Conservation (phyloP, 2,329 filamentous ascomycete species). For the Ilyonectria mors-panacis region DNA sequence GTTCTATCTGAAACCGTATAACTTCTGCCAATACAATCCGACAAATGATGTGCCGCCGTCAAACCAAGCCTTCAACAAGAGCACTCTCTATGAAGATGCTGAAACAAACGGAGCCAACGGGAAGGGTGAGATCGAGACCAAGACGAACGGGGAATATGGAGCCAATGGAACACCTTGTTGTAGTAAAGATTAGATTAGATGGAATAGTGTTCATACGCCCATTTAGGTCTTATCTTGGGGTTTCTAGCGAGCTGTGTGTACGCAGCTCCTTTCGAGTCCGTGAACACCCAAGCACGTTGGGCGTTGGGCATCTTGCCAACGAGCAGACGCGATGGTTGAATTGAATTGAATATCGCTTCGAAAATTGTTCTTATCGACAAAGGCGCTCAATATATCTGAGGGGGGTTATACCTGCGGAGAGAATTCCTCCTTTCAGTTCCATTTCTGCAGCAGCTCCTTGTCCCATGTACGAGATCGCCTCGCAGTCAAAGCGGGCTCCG, state of each 20-base stretch:
- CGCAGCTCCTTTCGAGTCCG: background rate
- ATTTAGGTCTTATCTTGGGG: too few species aligned
- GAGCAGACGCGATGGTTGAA: slow-evolving; percentile 2
- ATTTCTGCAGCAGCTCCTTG: slow-evolving; percentile 17
- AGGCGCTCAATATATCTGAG: slow-evolving; percentile 12
- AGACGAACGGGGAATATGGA: background rate
- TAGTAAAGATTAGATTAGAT: background rate
- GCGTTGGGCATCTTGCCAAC: background rate
- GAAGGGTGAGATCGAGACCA: background rate
- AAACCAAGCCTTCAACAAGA: slow-evolving; percentile 51
- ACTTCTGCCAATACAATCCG: slow-evolving; percentile 68
- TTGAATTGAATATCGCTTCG: slow-evolving; percentile 9
- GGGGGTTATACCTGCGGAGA: slow-evolving; percentile 13
- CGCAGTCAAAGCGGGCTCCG: slow-evolving; percentile 55
- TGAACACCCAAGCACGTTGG: background rate
- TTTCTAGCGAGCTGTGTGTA: too few species aligned
- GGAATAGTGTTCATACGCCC: too few species aligned
- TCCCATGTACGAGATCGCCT: slow-evolving; percentile 57
- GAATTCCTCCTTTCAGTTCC: slow-evolving; percentile 17
- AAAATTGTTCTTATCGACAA: slow-evolving; percentile 12
- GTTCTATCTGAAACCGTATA: slow-evolving; percentile 64
- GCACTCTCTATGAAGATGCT: slow-evolving; percentile 26
- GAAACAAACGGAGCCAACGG: background rate
- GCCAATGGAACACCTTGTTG: background rate
- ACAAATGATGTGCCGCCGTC: slow-evolving; percentile 65